A percentile compares a stretch with the other conserved stretches of the same genome.
phyloP scores from a whole-genome alignment of 495 filamentous ascomycete genomes.

The Aspergillus cavernicola region DNA sequence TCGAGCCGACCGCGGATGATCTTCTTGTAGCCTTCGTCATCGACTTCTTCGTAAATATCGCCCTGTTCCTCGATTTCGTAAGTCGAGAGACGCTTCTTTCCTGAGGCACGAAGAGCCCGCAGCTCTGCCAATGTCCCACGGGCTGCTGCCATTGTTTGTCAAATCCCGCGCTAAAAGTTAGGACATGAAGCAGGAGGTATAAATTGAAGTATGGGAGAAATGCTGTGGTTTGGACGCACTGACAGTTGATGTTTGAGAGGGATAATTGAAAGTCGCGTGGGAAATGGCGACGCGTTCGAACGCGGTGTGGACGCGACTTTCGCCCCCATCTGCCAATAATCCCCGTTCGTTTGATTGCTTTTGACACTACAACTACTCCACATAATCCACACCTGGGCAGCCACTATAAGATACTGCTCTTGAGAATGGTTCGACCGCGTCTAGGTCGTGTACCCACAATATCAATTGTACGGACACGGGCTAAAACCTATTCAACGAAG shows the following conservation, averaged over 20 bases:
- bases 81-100: constrained; percentile 84
- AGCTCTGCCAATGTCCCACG: constrained; percentile 68
- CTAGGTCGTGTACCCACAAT: no score
- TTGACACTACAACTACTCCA: neutral
- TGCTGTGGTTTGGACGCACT: constrained; percentile 2
- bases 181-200: neutral
- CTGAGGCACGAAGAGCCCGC: constrained; percentile 75
- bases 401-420: no score
- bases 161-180: neutral
- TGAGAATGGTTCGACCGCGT: neutral
- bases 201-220: neutral
- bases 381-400: no score
- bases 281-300: constrained; percentile 14
- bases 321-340: constrained; percentile 13
- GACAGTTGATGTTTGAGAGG: constrained; percentile 12
- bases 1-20: constrained; percentile 85
- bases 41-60: constrained; percentile 90
- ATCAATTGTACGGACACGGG: no score
- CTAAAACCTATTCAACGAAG: no score
- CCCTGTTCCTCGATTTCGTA: constrained; percentile 85
- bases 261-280: constrained; percentile 11
- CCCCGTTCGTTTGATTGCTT: constrained; percentile 17
- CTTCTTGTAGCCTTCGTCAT: constrained; percentile 96
- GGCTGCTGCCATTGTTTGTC: constrained; percentile 31
- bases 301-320: constrained; percentile 25